A percentile compares a stretch with the other conserved stretches of the same genome.
Evolutionary conservation across 371 early-diverging fungal species (phyloP).

Genomic region (Dichotomocladium elegans): DNA sequence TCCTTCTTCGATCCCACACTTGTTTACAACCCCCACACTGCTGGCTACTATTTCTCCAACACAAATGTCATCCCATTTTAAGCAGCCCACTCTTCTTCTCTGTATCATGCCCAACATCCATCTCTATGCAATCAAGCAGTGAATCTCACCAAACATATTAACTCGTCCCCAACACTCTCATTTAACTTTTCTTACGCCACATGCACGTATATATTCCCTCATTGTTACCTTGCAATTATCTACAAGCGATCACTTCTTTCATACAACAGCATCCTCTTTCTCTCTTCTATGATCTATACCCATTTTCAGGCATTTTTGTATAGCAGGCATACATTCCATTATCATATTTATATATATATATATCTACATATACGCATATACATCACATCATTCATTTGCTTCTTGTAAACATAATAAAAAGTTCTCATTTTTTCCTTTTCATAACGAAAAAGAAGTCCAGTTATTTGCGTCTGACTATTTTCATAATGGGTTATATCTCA

Average conservation of each 20-base stretch:
- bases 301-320: not conserved
- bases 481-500: too few relatives aligned
- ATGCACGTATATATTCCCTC: too few relatives aligned
- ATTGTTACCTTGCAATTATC: too few relatives aligned
- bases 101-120: not conserved
- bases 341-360: slow-evolving; percentile 2
- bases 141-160: not conserved
- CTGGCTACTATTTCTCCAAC: not conserved
- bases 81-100: not conserved
- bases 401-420: not conserved
- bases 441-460: too few relatives aligned
- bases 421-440: not conserved
- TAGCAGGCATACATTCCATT: not conserved
- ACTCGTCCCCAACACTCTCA: too few relatives aligned
- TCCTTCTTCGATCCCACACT: too few relatives aligned
- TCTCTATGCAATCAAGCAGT: not conserved
- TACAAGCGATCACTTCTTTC: not conserved
- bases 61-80: not conserved
- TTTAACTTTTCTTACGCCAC: too few relatives aligned
- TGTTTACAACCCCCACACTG: too few relatives aligned
- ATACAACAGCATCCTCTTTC: not conserved
- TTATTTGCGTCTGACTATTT: too few relatives aligned
- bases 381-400: not conserved
- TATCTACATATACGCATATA: not conserved
- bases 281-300: not conserved